Base-by-base conservation (phyloP, 2,329 filamentous ascomycete genomes). In the Penicillium fuscoglaucum region DNA sequence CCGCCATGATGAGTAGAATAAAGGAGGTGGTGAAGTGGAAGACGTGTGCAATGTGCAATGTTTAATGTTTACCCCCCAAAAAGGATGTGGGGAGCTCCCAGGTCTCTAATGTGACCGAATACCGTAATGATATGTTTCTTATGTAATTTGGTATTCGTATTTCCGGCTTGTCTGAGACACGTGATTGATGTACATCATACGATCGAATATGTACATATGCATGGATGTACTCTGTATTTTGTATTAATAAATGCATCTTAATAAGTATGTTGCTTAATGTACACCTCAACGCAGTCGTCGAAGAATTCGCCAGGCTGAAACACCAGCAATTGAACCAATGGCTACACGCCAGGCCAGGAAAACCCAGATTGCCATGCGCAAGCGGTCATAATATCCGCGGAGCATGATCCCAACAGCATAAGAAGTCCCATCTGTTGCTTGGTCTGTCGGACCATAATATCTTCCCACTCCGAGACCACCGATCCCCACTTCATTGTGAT, bases 1-100 rank as follows among this genome's bases (percentile, higher is more conserved):
- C 78, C 52, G 84, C 85, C 83, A 87, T 88, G 12, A n/a, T 19
- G 13, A 21, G 28, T 55, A n/a, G 9, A 37, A 21, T 24, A 53
- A 29, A 19, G 28, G 41, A 46, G 29, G 19, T 15, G 29, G 43
- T 28, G 31, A 41, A 37, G 21, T 19, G 6, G 29, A 35, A 10
- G 28, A 41, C 13, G 39, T 24, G 33, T 39, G 19, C 21, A 51
- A 51, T 28, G n/a, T 44, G 44, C 6, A 33, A 33, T 33, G 21
- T 40, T 53, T 12, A 35, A 35, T 53, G 51, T 53, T 53, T 46
- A 46, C 28, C 10, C 15, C 15, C 21, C 21, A 37, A 28, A 24
- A 52, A 26, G 39, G 29, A 37, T 37, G 35, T 48, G 53, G 35
- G 46, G 53, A 51, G 53, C 45, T 41, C 33, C 33, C 13, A 15